Conservation (phyloP, 345 rosid species). For the Psidium guajava region DNA sequence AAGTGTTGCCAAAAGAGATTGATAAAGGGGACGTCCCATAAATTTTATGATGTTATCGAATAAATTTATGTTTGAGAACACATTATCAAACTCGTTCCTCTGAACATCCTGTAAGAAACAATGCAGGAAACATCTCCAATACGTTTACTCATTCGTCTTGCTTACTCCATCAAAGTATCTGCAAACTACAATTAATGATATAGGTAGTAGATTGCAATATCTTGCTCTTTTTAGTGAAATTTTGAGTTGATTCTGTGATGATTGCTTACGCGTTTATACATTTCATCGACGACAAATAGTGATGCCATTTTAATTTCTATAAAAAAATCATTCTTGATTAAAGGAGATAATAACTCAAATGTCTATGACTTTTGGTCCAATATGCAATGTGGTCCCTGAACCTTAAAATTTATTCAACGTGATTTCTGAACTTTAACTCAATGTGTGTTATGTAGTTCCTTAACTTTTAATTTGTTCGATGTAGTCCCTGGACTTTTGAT, state of each 20-base stretch:
- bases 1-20: constrained; percentile 93
- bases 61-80: too few species aligned
- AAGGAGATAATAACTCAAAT: too few species aligned
- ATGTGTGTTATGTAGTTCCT: too few species aligned
- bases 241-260: not conserved
- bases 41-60: too few species aligned
- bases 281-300: not conserved
- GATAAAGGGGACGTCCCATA: constrained; percentile 95
- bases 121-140: not conserved
- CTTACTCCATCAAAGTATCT: not conserved
- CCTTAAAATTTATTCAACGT: too few species aligned
- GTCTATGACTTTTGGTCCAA: too few species aligned
- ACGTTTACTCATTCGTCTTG: not conserved
- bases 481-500: too few species aligned
- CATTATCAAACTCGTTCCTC: too few species aligned
- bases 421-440: too few species aligned
- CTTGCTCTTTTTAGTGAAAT: not conserved
- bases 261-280: not conserved
- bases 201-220: not conserved
- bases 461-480: too few species aligned
- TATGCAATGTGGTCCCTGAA: too few species aligned
- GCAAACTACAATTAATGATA: not conserved
- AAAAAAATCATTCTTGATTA: not conserved
- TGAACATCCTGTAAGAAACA: not conserved
- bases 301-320: not conserved